Percentiles rank a stretch among this genome's conserved stretches.
These are phyloP conservation scores for Tuber microsphaerosporum DNA, from an alignment of 495 filamentous ascomycete genomes.

Conservation along the genomic window DNA sequence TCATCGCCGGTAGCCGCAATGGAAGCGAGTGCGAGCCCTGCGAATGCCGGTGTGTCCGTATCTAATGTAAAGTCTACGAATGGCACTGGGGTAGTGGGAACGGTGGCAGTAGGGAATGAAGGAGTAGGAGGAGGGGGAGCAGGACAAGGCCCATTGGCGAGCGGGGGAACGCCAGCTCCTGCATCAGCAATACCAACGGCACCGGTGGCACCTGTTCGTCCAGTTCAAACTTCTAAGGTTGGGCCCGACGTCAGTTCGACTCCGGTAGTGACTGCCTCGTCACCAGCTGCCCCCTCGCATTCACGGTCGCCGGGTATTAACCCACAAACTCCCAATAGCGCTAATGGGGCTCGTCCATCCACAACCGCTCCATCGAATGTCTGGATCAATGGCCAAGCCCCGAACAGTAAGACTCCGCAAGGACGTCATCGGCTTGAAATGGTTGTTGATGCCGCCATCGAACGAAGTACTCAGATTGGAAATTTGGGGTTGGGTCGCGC, in stretches of 20 bases:
- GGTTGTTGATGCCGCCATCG: constrained; percentile 45
- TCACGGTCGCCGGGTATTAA: constrained; percentile 42
- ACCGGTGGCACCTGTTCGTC: constrained; percentile 22
- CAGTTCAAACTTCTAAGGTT: constrained; percentile 27
- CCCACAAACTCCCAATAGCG: constrained; percentile 36
- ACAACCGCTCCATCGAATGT: constrained; percentile 19
- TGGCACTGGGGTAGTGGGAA: constrained; percentile 10
- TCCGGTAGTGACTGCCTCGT: constrained; percentile 36
- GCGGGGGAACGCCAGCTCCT: constrained; percentile 12
- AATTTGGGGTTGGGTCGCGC: constrained; percentile 44
- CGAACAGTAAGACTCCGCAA: constrained; percentile 42
- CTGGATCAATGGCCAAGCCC: constrained; percentile 39
- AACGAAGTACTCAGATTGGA: constrained; percentile 43
- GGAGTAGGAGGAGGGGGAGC: constrained; percentile 20
- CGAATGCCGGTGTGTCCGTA: neutral
- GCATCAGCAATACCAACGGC: constrained; percentile 21
- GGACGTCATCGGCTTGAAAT: constrained; percentile 42
- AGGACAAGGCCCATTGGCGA: constrained; percentile 8
- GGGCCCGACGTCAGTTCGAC: constrained; percentile 36
- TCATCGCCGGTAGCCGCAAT: constrained; percentile 16
- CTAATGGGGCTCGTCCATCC: constrained; percentile 21
- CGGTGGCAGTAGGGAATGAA: neutral
- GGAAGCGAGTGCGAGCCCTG: constrained; percentile 19
- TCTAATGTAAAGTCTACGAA: constrained; percentile 23
- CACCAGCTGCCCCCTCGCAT: constrained; percentile 21